Conservation (phyloP, 2,329 filamentous ascomycete species). For the Cladosporium sp. region DNA sequence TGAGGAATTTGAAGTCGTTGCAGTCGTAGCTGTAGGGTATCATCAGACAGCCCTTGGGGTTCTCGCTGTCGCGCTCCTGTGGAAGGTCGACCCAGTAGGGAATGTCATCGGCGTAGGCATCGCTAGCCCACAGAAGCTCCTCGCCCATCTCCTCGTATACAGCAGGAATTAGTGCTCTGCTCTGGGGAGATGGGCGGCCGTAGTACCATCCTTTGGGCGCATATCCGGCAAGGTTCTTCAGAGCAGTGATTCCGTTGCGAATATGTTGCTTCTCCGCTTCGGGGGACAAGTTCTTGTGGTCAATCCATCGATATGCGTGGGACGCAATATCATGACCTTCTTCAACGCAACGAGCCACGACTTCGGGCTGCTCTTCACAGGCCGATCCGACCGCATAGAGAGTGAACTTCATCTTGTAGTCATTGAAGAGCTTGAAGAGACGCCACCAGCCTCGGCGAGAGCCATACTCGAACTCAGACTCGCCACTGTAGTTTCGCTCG, state of each 20-base stretch:
- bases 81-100: conserved; percentile 54
- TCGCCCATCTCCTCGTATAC: conserved; percentile 52
- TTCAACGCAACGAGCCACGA: conserved; percentile 45
- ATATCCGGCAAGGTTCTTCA: conserved; percentile 43
- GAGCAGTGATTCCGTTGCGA: conserved; percentile 37
- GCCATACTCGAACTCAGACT: conserved; percentile 51
- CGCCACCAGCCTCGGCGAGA: conserved; percentile 49
- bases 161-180: conserved; percentile 44
- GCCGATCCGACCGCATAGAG: conserved; percentile 49
- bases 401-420: conserved; percentile 48
- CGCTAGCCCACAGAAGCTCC: conserved; percentile 47
- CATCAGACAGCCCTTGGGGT: conserved; percentile 50
- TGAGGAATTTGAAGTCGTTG: conserved; percentile 50
- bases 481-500: conserved; percentile 42
- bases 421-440: conserved; percentile 47
- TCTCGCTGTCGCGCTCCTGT: conserved; percentile 38
- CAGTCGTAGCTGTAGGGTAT: conserved; percentile 53
- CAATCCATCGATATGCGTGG: conserved; percentile 51
- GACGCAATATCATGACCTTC: conserved; percentile 49
- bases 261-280: conserved; percentile 49
- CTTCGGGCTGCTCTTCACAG: conserved; percentile 46
- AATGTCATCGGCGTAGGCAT: conserved; percentile 53
- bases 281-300: conserved; percentile 43
- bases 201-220: conserved; percentile 51
- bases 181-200: conserved; percentile 44